These are phyloP conservation scores for Prunus mume DNA, from an alignment of 306 rosid species.

Conservation along the genomic window DNA sequence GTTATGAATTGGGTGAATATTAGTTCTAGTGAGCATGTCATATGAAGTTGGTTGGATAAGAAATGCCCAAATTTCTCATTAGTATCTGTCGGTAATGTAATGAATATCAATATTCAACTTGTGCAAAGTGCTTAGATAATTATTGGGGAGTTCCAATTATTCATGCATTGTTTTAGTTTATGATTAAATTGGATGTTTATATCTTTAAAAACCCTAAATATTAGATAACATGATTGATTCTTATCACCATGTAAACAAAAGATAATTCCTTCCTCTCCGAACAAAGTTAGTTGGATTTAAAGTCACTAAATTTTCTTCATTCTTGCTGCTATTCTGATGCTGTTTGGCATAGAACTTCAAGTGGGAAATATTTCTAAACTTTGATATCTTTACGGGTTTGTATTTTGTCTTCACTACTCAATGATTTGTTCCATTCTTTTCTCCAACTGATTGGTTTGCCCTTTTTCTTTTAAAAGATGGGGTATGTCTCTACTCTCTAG, in stretches of 20 bases:
- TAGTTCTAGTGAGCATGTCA: background rate
- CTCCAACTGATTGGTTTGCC: background rate
- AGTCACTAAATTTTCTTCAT: background rate
- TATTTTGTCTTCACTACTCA: background rate
- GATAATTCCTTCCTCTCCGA: background rate
- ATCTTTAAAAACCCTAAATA: background rate
- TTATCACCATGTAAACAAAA: background rate
- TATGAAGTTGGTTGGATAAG: background rate
- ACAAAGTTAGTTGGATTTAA: background rate
- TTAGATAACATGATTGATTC: background rate
- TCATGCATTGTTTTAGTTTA: background rate
- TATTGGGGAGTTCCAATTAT: background rate
- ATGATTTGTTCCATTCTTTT: background rate
- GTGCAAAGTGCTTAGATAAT: background rate
- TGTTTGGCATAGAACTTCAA: background rate
- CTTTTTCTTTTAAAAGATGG: background rate
- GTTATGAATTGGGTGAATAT: background rate
- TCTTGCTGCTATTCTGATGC: background rate
- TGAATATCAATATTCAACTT: background rate
- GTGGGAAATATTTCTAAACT: background rate
- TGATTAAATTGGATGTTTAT: background rate
- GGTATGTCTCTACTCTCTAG: background rate
- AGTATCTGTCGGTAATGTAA: background rate
- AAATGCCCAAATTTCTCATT: background rate
- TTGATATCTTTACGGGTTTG: background rate